These are phyloP conservation scores for Xerocomellus chrysenteron DNA, from an alignment of 768 basidiomycete species.

Conservation along the genomic window DNA sequence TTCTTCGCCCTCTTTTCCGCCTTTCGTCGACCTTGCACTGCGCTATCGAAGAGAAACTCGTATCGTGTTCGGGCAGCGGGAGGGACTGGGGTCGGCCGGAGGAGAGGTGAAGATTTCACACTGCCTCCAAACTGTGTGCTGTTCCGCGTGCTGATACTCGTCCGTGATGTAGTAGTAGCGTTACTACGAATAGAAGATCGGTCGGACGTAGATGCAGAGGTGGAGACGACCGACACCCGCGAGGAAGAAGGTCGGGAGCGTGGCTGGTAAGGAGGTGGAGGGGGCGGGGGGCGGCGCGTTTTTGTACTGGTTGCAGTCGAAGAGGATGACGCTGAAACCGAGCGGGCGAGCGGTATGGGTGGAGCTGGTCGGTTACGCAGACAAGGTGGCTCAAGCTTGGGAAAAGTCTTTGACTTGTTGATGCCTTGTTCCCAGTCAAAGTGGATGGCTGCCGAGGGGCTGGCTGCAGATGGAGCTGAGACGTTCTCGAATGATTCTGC, in stretches of 20 bases:
- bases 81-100: constrained; percentile 68
- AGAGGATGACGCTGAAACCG: constrained; percentile 37
- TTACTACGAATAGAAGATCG: constrained; percentile 61
- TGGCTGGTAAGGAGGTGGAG: constrained; percentile 34
- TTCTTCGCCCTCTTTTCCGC: constrained; percentile 33
- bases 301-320: constrained; percentile 37
- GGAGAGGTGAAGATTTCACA: constrained; percentile 32
- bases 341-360: constrained; percentile 32
- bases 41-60: constrained; percentile 63
- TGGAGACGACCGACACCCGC: constrained; percentile 37
- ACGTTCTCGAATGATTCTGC: constrained; percentile 74
- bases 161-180: constrained; percentile 39
- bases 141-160: constrained; percentile 36
- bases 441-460: constrained; percentile 48
- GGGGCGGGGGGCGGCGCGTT: constrained; percentile 40
- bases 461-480: constrained; percentile 51
- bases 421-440: constrained; percentile 54
- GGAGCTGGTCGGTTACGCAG: constrained; percentile 47
- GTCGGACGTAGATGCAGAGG: constrained; percentile 51
- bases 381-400: constrained; percentile 40
- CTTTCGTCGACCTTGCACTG: constrained; percentile 49
- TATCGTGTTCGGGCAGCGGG: constrained; percentile 62
- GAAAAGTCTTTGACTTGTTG: constrained; percentile 31
- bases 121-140: constrained; percentile 21
- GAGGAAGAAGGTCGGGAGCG: constrained; percentile 35